These are phyloP conservation scores for Lentinula guzmanii DNA, from an alignment of 768 basidiomycete species.

Conservation along the genomic window DNA sequence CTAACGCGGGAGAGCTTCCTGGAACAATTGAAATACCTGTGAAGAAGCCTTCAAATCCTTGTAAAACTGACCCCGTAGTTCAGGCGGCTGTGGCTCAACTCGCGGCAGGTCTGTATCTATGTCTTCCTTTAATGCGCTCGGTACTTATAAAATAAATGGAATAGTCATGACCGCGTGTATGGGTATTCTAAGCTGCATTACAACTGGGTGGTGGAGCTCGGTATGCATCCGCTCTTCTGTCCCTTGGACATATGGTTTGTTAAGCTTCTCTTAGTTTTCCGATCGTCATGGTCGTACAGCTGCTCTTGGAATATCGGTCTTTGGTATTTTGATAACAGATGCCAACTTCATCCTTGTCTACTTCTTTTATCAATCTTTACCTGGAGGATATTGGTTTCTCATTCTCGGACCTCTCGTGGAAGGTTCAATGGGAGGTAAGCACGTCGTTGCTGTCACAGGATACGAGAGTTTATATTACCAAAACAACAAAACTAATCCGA, in stretches of 20 bases:
- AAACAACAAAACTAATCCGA: neutral
- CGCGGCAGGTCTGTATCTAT: constrained; percentile 34
- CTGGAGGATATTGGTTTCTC: constrained; percentile 81
- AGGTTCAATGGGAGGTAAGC: constrained; percentile 66
- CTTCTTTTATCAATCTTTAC: constrained; percentile 50
- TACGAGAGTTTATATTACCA: neutral
- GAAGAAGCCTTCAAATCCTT: constrained; percentile 23
- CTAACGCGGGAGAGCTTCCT: neutral
- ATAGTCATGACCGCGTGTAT: constrained; percentile 57
- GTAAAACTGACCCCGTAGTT: constrained; percentile 66
- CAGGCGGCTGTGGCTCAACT: constrained; percentile 68
- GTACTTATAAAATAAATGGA: neutral
- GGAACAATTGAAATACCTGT: neutral
- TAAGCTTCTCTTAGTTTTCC: constrained; percentile 44
- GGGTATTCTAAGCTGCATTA: constrained; percentile 73
- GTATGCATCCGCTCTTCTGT: constrained; percentile 33
- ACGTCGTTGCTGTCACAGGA: constrained; percentile 6
- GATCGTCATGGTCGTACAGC: constrained; percentile 71
- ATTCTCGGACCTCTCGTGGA: constrained; percentile 60
- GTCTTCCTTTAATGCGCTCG: neutral
- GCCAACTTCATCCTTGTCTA: constrained; percentile 63
- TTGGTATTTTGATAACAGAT: constrained; percentile 60
- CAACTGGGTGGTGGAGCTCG: constrained; percentile 83
- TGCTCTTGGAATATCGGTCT: constrained; percentile 54
- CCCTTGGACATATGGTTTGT: neutral